Evolutionary conservation across 768 basidiomycete genomes (phyloP).

Genomic region (Steccherinum ochraceum): DNA sequence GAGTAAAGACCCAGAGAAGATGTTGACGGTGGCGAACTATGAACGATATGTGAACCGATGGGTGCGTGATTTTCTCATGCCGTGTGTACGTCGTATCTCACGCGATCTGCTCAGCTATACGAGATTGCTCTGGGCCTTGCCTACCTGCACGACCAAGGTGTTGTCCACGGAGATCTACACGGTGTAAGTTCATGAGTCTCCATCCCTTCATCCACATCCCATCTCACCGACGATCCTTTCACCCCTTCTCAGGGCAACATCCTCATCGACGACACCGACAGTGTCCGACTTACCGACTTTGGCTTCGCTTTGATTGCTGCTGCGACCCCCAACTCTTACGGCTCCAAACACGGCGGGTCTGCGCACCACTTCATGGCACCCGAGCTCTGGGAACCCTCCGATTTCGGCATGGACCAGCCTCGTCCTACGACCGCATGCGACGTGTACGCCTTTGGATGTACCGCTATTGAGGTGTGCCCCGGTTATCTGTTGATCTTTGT

Average conservation of each 20-base stretch:
- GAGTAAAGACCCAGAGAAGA: background rate
- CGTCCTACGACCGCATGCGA: background rate
- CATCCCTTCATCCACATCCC: background rate
- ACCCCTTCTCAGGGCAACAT: constrained; percentile 1
- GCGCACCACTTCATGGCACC: constrained; percentile 3
- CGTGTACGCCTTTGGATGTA: constrained; percentile 6
- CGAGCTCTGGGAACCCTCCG: background rate
- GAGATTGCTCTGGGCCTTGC: constrained; percentile 2
- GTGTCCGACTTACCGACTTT: constrained; percentile 3
- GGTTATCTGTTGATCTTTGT: background rate
- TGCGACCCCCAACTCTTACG: constrained; percentile 1
- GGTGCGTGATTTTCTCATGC: background rate
- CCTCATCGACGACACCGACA: constrained; percentile 3
- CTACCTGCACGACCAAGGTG: constrained; percentile 3
- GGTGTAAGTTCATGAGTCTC: constrained; percentile 2
- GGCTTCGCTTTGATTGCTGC: constrained; percentile 1
- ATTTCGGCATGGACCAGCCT: background rate
- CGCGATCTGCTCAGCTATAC: background rate
- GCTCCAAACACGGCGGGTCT: background rate
- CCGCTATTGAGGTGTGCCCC: constrained; percentile 5
- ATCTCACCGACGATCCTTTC: too few relatives aligned
- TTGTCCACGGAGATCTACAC: constrained; percentile 7
- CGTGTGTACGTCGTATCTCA: background rate
- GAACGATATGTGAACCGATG: background rate
- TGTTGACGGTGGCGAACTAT: background rate